These are phyloP conservation scores for Phytophthora idaei DNA, from an alignment of 352 stramenopile species.

Conservation along the genomic window DNA sequence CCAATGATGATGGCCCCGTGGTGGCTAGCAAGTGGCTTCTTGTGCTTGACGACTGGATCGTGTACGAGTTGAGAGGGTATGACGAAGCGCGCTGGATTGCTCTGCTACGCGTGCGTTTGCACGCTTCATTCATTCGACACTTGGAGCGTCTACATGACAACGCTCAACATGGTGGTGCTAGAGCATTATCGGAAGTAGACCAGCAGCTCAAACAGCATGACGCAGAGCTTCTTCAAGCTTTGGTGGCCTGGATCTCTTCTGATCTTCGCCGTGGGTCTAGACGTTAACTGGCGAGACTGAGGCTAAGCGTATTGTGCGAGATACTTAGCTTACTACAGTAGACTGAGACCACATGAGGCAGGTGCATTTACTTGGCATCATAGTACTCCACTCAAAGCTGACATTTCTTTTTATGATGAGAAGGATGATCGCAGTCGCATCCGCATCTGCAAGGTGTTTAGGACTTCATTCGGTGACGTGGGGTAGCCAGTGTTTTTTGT, in stretches of 20 bases:
- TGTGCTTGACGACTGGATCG: slow-evolving; percentile 78
- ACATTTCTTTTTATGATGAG: slow-evolving; percentile 21
- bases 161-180: slow-evolving; percentile 23
- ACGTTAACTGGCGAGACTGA: not conserved
- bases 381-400: too few species aligned
- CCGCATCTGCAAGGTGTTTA: slow-evolving; percentile 66
- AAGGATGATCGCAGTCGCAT: slow-evolving; percentile 64
- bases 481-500: slow-evolving; percentile 17
- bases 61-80: slow-evolving; percentile 54
- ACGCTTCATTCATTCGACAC: slow-evolving; percentile 69
- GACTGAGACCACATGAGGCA: too few species aligned
- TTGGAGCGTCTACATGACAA: slow-evolving; percentile 61
- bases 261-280: slow-evolving; percentile 41
- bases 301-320: not conserved
- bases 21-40: slow-evolving; percentile 45
- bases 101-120: slow-evolving; percentile 59
- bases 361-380: too few species aligned
- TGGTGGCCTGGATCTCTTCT: slow-evolving; percentile 58
- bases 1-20: slow-evolving; percentile 8
- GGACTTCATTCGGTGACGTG: slow-evolving; percentile 20
- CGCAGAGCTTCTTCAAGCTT: slow-evolving; percentile 48
- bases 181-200: slow-evolving; percentile 9
- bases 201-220: slow-evolving; percentile 54
- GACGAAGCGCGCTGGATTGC: slow-evolving; percentile 58
- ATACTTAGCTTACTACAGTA: not conserved